Conservation (phyloP, 192 early-diverging fungal species). For the Obelidium mucronatum region DNA sequence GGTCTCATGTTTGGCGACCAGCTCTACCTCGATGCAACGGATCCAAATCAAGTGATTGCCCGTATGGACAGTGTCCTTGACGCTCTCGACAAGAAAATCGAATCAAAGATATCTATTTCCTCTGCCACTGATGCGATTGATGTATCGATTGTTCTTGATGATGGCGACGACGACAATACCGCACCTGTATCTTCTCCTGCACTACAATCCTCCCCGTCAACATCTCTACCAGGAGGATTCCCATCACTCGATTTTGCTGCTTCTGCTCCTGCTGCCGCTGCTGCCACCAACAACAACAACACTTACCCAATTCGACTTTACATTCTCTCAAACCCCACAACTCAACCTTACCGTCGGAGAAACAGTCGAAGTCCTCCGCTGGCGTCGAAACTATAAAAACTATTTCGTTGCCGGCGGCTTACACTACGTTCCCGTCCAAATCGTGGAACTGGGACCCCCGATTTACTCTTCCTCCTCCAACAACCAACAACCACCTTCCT, state of each 20-base stretch:
- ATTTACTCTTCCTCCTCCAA: background rate
- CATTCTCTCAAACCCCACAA: background rate
- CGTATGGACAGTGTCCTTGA: background rate
- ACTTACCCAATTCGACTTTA: too few species aligned
- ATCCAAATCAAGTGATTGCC: background rate
- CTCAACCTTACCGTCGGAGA: constrained; percentile 12
- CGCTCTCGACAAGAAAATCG: background rate
- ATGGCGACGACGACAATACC: too few species aligned
- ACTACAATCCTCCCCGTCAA: too few species aligned
- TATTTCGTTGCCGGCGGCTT: constrained; percentile 5
- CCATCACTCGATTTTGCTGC: too few species aligned
- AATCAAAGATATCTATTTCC: background rate
- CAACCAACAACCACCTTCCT: background rate
- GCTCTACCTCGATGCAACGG: constrained; percentile 22
- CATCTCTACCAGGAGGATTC: too few species aligned
- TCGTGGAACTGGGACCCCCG: constrained; percentile 13
- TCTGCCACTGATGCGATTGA: background rate
- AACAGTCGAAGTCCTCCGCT: constrained; percentile 26
- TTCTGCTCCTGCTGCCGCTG: too few species aligned
- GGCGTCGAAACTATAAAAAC: constrained; percentile 1
- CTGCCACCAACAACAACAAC: too few species aligned
- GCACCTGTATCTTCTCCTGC: too few species aligned
- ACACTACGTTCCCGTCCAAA: constrained; percentile 28
- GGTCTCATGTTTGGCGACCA: constrained; percentile 21
- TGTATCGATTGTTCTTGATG: background rate